Evolutionary conservation across 2,329 filamentous ascomycete genomes (phyloP), one percentile per base, ranked within the genome.

Genomic region (Trichoderma endophyticum): DNA sequence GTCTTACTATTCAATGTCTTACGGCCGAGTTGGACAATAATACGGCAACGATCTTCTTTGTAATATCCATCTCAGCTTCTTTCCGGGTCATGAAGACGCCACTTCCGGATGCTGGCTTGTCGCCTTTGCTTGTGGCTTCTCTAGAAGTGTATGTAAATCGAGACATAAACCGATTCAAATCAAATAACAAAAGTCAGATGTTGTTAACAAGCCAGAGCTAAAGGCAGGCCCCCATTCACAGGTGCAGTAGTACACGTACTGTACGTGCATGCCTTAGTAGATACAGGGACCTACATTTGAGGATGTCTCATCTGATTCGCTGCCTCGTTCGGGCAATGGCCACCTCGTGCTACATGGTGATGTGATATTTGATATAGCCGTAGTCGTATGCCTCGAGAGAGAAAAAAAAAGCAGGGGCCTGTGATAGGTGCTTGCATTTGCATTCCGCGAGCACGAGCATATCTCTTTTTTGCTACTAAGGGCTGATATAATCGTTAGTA

Each of bases 291-390:
- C 48, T 54, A 54, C 48, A 54, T 54, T 21, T 24, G n/a, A 24
- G n/a, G 0, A 39, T 59, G 66, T 43, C 39, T 36, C 28, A 3
- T 67, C 14, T 69, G 57, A 69, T 69, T 69, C 66, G 66, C 54
- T 62, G 66, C 66, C 56, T 69, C 24, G 66, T 24, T 62, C 28
- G 7, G 21, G 66, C n/a, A 26, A 26, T 60, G 65, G 8, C 54
- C 18, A 28, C 32, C 26, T 15, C 26, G 39, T 54, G 57, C 39
- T 26, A 51, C 66, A n/a, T 34, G 32, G 28, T 39, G 30, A 69
- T 21, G 30, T 69, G 66, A 69, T 61, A 51, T 51, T 54, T 32
- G 66, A 61, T 69, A 62, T 30, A n/a, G 39, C 28, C 57, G n/a
- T 30, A n/a, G 28, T 21, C 57, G 28, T 11, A 26, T 69, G 43